Base-by-base conservation (phyloP, 2,329 filamentous ascomycete genomes). In the Xylariaceae sp. region DNA sequence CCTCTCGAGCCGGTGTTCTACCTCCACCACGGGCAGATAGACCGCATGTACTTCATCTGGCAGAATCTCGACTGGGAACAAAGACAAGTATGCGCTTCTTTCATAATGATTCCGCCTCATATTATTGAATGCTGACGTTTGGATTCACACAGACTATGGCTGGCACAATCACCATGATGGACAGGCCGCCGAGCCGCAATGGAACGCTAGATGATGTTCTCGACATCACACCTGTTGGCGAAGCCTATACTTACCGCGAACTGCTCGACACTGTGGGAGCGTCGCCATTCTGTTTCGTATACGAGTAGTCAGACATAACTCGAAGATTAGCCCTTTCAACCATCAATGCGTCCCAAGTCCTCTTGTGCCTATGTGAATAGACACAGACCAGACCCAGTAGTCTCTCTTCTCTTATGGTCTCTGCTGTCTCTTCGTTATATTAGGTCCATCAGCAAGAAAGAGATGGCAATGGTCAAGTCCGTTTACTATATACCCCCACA, bases 1-100 rank as follows among this genome's bases (percentile, higher is more conserved):
- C 73, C 78, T 0, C 70, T 74, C 3, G 78, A 80, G 54, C 78
- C 78, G 2, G 75, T 66, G 1, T 80, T 80, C 66, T 79, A 72
- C 56, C 63, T 78, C 7, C 77, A 81, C 57, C 78, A 80, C 52
- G 75, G 68, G 0, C 71, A 77, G 60, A 74, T 81, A 50, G 78
- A 81, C 57, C 70, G 78, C 12, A 69, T 77, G 45, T 79, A 77
- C 66, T 79, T 75, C 65, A 75, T 80, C 60, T 81, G 78, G 77
- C 77, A 80, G 67, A 78, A 77, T 52, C 72, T 77, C 20, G 73
- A 79, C 61, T 73, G 69, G 67, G 66, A 67, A 42, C 67, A 73
- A 42, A 59, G 74, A 60, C 70, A 70, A 72, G 73, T 70, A 54
- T 52, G 67, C 43, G 6, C 16, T 1, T 40, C 4, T 29, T 43